These are phyloP conservation scores for Trichoderma polysporum DNA, from an alignment of 2,329 filamentous ascomycete genomes.

Conservation along the genomic window DNA sequence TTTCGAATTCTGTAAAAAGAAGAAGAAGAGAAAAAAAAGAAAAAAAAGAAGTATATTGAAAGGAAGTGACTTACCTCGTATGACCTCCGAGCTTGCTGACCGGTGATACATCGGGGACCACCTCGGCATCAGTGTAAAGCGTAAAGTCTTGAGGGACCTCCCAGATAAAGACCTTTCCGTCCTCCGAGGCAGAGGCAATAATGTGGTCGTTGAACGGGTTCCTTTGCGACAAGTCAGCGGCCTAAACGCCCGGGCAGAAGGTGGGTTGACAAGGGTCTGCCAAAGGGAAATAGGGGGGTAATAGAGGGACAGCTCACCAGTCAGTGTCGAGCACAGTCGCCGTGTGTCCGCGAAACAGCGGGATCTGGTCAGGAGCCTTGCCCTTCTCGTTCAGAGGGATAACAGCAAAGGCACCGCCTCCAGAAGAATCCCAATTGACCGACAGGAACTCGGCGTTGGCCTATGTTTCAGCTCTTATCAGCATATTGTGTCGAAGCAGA, in stretches of 20 bases:
- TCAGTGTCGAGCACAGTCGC: conserved; percentile 95
- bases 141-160: conserved; percentile 87
- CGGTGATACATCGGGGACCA: conserved; percentile 77
- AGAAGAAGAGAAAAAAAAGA: not conserved
- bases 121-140: conserved; percentile 79
- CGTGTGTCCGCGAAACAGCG: conserved; percentile 94
- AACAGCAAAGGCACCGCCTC: conserved; percentile 94
- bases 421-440: conserved; percentile 97
- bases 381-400: conserved; percentile 88
- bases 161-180: conserved; percentile 97
- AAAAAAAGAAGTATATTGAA: not conserved
- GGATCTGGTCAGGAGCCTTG: conserved; percentile 87
- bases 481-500: conserved; percentile 12
- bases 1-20: not conserved
- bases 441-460: conserved; percentile 94
- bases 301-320: conserved; percentile 58
- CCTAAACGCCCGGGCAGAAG: not conserved
- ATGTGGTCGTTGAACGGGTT: conserved; percentile 94
- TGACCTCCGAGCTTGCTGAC: conserved; percentile 82
- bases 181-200: conserved; percentile 91
- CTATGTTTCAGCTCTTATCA: conserved; percentile 45
- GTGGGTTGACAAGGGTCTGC: not conserved
- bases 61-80: conserved; percentile 61
- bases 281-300: conserved; percentile 9
- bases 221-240: conserved; percentile 50